Evolutionary conservation across 23 red algal species (phyloP).

Genomic region (Cyanidiococcus yangmingshanensis): DNA sequence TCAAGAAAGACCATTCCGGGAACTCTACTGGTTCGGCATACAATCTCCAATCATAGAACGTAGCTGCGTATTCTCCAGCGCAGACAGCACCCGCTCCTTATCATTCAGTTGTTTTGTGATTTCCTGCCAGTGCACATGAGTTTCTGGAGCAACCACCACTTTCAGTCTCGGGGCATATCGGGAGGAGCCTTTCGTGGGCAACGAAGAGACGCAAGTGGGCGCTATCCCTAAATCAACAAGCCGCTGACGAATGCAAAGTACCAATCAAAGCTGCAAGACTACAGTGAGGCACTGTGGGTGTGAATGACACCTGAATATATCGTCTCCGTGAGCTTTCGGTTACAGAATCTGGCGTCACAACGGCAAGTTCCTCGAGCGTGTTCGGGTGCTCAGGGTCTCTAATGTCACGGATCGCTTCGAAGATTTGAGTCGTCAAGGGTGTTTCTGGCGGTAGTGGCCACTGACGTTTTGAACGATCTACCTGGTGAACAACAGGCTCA

Average conservation of each 20-base stretch:
- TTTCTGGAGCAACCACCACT: constrained; percentile 45
- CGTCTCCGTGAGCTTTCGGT: constrained; percentile 19
- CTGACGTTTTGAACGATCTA: background rate
- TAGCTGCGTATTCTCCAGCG: constrained; percentile 77
- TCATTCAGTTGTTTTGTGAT: constrained; percentile 90
- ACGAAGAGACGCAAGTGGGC: background rate
- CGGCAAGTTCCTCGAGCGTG: constrained; percentile 84
- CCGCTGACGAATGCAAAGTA: constrained; percentile 43
- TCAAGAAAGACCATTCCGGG: too few relatives aligned
- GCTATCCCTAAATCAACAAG: background rate
- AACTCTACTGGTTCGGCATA: too few relatives aligned
- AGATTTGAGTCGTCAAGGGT: background rate
- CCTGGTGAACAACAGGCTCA: background rate
- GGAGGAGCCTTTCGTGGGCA: background rate
- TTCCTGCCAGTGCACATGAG: constrained; percentile 50
- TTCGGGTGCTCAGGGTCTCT: constrained; percentile 96
- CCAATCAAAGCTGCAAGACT: constrained; percentile 88
- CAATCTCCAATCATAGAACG: constrained; percentile 54
- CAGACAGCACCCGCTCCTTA: constrained; percentile 83
- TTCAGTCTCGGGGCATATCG: constrained; percentile 21
- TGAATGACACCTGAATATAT: constrained; percentile 48
- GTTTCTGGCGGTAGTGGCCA: background rate
- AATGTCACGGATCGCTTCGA: constrained; percentile 84
- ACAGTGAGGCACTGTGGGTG: constrained; percentile 92
- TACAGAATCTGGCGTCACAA: constrained; percentile 46